Evolutionary conservation across 768 basidiomycete species (phyloP).

Genomic region (Lactifluus echinatus): DNA sequence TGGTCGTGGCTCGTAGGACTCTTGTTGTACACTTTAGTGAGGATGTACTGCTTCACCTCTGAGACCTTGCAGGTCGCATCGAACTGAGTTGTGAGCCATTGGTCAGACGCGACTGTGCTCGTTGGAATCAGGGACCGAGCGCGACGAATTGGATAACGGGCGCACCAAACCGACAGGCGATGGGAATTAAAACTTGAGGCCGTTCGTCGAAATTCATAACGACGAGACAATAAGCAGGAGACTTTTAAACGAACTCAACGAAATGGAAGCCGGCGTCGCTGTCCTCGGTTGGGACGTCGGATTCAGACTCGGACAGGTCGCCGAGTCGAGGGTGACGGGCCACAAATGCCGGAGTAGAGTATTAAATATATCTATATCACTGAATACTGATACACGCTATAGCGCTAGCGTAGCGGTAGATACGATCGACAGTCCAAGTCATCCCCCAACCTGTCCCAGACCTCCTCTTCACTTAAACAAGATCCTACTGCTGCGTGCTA

Average conservation of each 20-base stretch:
- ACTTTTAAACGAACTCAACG: neutral
- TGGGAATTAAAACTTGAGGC: slow-evolving; percentile 26
- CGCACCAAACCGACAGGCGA: slow-evolving; percentile 53
- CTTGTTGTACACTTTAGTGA: slow-evolving; percentile 44
- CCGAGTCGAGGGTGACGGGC: neutral
- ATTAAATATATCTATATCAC: too few species aligned
- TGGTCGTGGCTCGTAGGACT: slow-evolving; percentile 11
- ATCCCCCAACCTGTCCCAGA: too few species aligned
- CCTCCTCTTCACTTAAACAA: too few species aligned
- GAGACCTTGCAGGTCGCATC: slow-evolving; percentile 51
- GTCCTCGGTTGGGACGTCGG: too few species aligned
- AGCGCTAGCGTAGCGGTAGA: too few species aligned
- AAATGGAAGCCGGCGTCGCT: neutral
- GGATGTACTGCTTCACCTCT: slow-evolving; percentile 54
- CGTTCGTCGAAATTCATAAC: neutral
- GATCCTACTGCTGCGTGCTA: too few species aligned
- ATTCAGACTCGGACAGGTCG: neutral
- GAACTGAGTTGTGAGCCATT: slow-evolving; percentile 69
- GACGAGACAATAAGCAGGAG: neutral
- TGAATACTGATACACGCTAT: too few species aligned
- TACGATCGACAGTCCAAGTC: neutral
- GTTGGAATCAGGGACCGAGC: neutral
- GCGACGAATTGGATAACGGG: neutral
- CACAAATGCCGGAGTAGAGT: neutral
- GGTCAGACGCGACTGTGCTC: slow-evolving; percentile 51